Conservation (phyloP, 176 grass and related monocot species). For the Bromus sterilis region DNA sequence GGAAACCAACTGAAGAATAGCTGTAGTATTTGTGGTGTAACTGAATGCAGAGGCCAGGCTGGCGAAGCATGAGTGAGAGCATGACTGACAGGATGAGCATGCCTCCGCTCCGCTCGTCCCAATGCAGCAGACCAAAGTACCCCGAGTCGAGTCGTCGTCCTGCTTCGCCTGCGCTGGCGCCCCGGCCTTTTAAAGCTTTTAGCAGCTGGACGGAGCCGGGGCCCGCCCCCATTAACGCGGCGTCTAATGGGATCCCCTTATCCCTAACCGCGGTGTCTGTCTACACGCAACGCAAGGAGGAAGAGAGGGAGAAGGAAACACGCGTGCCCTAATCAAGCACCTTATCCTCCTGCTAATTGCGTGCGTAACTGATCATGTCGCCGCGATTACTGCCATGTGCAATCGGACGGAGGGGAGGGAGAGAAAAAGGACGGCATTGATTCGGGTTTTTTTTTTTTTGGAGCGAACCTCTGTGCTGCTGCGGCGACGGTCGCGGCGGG, state of each 20-base stretch:
- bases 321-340: slow-evolving; percentile 17
- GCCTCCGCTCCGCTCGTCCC: slow-evolving; percentile 15
- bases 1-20: background rate
- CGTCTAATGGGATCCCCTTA: background rate
- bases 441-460: slow-evolving; percentile 2
- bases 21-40: background rate
- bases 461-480: slow-evolving; percentile 53
- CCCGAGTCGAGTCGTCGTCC: slow-evolving; percentile 3
- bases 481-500: slow-evolving; percentile 47
- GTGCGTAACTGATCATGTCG: slow-evolving; percentile 24
- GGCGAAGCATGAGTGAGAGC: slow-evolving; percentile 13
- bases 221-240: slow-evolving; percentile 12
- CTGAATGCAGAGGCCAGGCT: slow-evolving; percentile 40
- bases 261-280: background rate
- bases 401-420: background rate
- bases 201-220: slow-evolving; percentile 21
- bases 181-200: slow-evolving; percentile 15
- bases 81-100: background rate
- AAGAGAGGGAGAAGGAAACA: background rate
- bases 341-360: slow-evolving; percentile 27
- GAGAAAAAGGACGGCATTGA: slow-evolving; percentile 7
- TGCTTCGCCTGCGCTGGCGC: slow-evolving; percentile 46
- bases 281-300: slow-evolving; percentile 1
- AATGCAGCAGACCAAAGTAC: slow-evolving; percentile 9
- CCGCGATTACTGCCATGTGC: slow-evolving; percentile 33